Evolutionary conservation across 805 yeast species (phyloP).

Genomic region (Komagataella mondaviorum): DNA sequence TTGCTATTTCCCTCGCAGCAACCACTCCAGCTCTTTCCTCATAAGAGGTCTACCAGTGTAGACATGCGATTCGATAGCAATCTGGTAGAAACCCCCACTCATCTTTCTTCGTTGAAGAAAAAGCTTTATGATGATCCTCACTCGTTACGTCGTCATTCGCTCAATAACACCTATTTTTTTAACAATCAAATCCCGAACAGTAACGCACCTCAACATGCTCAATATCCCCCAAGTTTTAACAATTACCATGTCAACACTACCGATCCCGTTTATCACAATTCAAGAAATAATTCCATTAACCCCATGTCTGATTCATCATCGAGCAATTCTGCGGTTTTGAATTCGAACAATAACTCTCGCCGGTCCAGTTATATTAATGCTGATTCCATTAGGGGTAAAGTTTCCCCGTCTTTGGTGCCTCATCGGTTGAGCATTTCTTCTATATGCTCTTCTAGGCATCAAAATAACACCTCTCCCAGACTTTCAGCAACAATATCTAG

Average conservation of each 20-base stretch:
- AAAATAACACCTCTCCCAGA: neutral
- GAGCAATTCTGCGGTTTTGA: neutral
- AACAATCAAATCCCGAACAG: conserved; percentile 4
- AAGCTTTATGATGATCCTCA: neutral
- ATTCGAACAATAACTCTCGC: neutral
- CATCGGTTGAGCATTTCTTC: neutral
- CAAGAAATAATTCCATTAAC: neutral
- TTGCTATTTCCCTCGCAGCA: neutral
- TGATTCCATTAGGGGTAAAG: neutral
- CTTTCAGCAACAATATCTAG: neutral
- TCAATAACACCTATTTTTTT: conserved; percentile 6
- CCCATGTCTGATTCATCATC: neutral
- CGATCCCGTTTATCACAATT: neutral
- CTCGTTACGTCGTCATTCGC: conserved; percentile 1
- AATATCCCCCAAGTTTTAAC: neutral
- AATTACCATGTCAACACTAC: neutral
- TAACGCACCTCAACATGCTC: conserved; percentile 3
- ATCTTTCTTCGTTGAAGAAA: neutral
- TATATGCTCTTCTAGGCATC: neutral
- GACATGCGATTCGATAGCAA: neutral
- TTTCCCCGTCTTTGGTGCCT: neutral
- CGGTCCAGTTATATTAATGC: neutral
- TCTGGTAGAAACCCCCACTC: neutral
- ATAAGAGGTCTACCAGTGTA: neutral
- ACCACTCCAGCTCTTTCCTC: neutral